Evolutionary conservation across 441 rosid species (phyloP).

Genomic region (Aleurites moluccanus): DNA sequence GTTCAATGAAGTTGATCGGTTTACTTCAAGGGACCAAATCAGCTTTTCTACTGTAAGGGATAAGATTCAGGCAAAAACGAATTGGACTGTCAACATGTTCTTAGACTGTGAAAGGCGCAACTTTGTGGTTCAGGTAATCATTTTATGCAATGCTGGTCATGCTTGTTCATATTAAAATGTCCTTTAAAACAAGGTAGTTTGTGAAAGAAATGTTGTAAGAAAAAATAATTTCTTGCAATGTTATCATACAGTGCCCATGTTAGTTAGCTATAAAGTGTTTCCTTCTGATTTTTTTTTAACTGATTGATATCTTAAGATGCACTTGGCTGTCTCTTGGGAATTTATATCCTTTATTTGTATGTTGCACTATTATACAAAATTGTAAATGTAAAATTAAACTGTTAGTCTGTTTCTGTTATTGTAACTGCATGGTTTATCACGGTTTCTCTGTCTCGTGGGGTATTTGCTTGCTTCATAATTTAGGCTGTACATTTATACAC

Average conservation of each 20-base stretch:
- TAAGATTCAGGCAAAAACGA: conserved; percentile 66
- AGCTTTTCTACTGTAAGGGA: conserved; percentile 92
- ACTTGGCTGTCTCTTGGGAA: not conserved
- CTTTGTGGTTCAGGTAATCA: conserved; percentile 90
- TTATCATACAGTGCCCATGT: not conserved
- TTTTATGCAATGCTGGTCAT: conserved; percentile 5
- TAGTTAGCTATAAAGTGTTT: not conserved
- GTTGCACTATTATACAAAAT: not conserved
- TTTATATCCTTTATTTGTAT: not conserved
- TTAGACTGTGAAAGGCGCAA: conserved; percentile 95
- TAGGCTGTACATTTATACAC: too few relatives aligned
- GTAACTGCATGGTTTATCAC: not conserved
- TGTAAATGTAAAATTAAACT: not conserved
- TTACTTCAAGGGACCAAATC: conserved; percentile 93
- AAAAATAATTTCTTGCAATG: too few relatives aligned
- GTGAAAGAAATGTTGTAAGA: too few relatives aligned
- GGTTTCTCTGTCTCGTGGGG: not conserved
- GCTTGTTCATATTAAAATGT: not conserved
- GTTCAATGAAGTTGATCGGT: conserved; percentile 94
- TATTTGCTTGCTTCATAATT: too few relatives aligned
- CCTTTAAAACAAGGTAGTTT: too few relatives aligned
- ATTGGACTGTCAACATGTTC: conserved; percentile 93
- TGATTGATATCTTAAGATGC: not conserved
- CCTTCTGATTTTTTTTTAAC: not conserved
- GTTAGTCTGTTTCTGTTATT: not conserved